Base-by-base conservation (phyloP, 2,329 filamentous ascomycete species). In the Aspergillus fructus region DNA sequence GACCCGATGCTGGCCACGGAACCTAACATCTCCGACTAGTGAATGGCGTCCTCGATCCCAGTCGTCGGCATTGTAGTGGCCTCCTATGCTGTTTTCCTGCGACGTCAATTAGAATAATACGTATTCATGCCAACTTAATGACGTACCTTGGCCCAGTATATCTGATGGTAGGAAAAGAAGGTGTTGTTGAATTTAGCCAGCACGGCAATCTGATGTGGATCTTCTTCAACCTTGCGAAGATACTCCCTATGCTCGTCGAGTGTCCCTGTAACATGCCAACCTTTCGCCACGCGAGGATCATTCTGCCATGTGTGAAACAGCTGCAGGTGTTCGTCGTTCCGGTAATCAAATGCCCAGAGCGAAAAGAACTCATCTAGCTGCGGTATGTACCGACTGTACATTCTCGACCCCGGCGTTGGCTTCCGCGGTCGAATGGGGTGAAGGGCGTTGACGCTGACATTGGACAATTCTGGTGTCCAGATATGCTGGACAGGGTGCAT, bases 291-390 rank as follows among this genome's bases (percentile, higher is more conserved):
- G 52, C 89, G 87, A 53, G 89, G 89, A 68, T 92, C 89, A 69
- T 93, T 93, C 75, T 92, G 89, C 89, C 89, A 93, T 55, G 81
- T 80, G 74, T 92, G 86, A 79, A 93, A 92, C 6, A 91, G 78
- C 15, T 79, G 76, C 53, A 92, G 74, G 74, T 93, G 89, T 65
- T 84, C 79, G 2, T 77, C 68, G 66, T 90, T 78, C 30, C 79
- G 67, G 72, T 84, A 89, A 71, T 92, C 87, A 2, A 93, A 79
- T 12, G 85, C 85, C 15, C 89, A 79, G 80, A 93, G 88, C 59
- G 87, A 89, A 71, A 92, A 92, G 62, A 84, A 88, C 78, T 92
- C 88, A 60, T 85, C 79, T 40, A 93, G 79, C 67, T 91, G 86
- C 8, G 89, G 88, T 60, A 93, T 87, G 78, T 87, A 92, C 54